Evolutionary conservation across 257 asterid genomes (phyloP).

Genomic region (Capsicum baccatum): DNA sequence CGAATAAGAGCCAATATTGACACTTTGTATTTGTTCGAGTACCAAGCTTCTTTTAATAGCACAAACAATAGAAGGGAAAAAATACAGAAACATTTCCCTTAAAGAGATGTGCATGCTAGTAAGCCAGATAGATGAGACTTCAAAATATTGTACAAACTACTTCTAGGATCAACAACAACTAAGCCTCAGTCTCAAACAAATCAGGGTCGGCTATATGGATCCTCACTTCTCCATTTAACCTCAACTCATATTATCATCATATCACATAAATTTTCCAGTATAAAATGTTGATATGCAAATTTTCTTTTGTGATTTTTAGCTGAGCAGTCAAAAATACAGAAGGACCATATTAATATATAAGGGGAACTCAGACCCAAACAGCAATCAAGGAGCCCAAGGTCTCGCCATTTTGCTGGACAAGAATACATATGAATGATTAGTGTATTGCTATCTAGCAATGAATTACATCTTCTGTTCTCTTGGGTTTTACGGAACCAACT

Average conservation of each 20-base stretch:
- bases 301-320: neutral
- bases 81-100: neutral
- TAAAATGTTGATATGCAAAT: neutral
- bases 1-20: neutral
- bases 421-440: neutral
- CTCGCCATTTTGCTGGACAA: neutral
- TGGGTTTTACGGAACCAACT: neutral
- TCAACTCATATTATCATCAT: too few species aligned
- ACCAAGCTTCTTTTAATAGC: neutral
- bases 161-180: neutral
- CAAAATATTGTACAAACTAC: neutral
- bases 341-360: neutral
- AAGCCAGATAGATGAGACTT: neutral
- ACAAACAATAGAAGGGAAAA: neutral
- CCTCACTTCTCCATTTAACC: too few species aligned
- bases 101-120: neutral
- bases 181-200: too few species aligned
- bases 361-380: neutral
- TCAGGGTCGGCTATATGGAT: too few species aligned
- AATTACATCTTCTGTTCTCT: neutral
- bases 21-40: neutral
- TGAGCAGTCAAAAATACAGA: neutral
- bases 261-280: neutral
- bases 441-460: neutral
- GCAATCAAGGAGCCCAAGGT: neutral